Base-by-base conservation (phyloP, 2,329 filamentous ascomycete species). In the Colletotrichum sp. region DNA sequence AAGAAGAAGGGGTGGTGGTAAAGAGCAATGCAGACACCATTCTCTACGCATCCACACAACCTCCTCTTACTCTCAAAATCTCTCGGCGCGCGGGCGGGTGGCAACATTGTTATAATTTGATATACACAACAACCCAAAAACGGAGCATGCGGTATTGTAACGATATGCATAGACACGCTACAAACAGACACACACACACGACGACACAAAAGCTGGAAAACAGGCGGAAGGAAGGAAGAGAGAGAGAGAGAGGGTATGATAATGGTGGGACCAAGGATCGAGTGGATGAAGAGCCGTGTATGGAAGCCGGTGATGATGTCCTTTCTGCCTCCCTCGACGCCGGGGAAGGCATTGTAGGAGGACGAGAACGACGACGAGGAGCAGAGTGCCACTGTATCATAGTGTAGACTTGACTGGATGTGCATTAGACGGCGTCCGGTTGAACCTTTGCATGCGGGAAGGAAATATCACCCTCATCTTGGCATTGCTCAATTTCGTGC, bases 1-100 rank as follows among this genome's bases (percentile, higher is more conserved):
- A 71, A 80, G 62, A 89, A 88, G 85, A 90, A 88, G 83, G 85
- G 88, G 27, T 88, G 88, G 86, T 80, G 83, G 71, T 89, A n/a
- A 66, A 61, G 56, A 56, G 25, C 52, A 25, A 22, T 52, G n/a
- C 16, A 34, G 13, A 34, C 8, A 6, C 27, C 56, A 8, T 22
- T 55, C 22, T 39, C 36, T 39, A 9, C 36, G 16, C 34, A 36
- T 13, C n/a, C n/a, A n/a, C n/a, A n/a, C n/a, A n/a, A n/a, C n/a
- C 7, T 12, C 34, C 43, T 22, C 43, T 22, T 48, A 30, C 43
- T 48, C 43, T 48, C 43, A 48, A 48, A 0, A 7, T 22, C 0
- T 48, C 43, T 48, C 43, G 43, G 43, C 55, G 25, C 16, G 28
- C 16, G 16, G 28, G 16, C 9, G 52, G 28, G 28, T 13, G 58